These are phyloP conservation scores for Colletotrichum musae DNA, from an alignment of 2,329 filamentous ascomycete genomes.

Conservation along the genomic window DNA sequence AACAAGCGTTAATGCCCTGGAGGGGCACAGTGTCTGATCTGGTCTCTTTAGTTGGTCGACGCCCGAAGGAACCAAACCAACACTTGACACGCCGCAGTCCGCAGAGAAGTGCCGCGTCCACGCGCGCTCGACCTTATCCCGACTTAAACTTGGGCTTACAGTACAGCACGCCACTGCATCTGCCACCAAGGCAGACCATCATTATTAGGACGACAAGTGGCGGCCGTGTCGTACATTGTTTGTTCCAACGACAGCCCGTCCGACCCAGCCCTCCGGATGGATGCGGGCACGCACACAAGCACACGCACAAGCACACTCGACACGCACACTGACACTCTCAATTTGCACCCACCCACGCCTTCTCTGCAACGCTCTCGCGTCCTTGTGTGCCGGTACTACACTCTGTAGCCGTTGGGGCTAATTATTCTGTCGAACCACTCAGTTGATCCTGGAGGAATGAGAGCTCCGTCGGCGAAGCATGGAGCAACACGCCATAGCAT, in stretches of 20 bases:
- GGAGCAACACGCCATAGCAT: conserved; percentile 1
- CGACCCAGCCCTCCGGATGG: not conserved
- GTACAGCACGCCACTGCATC: not conserved
- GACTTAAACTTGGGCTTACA: conserved; percentile 31
- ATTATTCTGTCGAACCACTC: not conserved
- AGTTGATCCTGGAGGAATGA: conserved; percentile 10
- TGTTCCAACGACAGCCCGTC: conserved; percentile 36
- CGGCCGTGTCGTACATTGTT: conserved; percentile 22
- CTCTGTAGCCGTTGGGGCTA: too few relatives aligned
- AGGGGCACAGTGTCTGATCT: conserved; percentile 42
- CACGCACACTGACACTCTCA: too few relatives aligned
- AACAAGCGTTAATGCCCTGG: conserved; percentile 40
- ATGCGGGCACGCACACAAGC: not conserved
- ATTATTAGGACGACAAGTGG: conserved; percentile 28
- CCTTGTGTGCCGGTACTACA: too few relatives aligned
- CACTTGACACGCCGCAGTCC: not conserved
- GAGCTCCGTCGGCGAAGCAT: not conserved
- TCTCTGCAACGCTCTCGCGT: too few relatives aligned
- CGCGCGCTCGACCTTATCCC: conserved; percentile 14
- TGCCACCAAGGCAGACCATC: conserved; percentile 8
- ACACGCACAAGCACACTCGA: not conserved
- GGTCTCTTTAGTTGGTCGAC: conserved; percentile 30
- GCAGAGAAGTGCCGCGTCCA: conserved; percentile 14
- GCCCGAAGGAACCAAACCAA: conserved; percentile 36
- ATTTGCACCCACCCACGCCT: too few relatives aligned